Evolutionary conservation across 2,329 filamentous ascomycete species (phyloP), one percentile per base, ranked within the genome.

Genomic region (Cryphonectria parasitica): DNA sequence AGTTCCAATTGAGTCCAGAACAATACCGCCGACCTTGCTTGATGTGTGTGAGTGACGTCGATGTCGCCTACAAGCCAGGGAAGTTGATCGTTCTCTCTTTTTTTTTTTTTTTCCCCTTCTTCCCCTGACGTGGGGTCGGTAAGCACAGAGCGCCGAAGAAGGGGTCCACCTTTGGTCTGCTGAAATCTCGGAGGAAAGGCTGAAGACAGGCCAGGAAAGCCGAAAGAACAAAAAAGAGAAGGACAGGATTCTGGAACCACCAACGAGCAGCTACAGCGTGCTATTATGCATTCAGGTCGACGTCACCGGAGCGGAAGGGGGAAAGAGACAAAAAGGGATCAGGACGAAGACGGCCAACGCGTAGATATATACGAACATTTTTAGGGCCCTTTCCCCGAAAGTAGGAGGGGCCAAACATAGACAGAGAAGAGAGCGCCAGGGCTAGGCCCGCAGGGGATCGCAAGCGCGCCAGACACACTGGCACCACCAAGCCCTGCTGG

Each of bases 21-120:
- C 10, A 34, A 58, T 31, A 58, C 13, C 54, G 25, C 31, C 58
- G 15, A 39, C 31, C 31, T 61, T n/a, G 22, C 31, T 61, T 13
- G 22, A 7, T 49, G 22, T n/a, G 34, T 22, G 19, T 13, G 34
- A 25, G 52, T 41, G 73, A 73, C 36, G 45, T 68, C 22, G 64
- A 74, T 56, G 34, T 61, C 65, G 25, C 34, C 64, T 49, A 41
- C 56, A 61, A 15, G 56, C 56, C 56, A 61, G 56, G 56, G 31
- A 61, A 36, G 31, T 19, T 19, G 28, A 19, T 49, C 45, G n/a
- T 6, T 49, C 45, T 10, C 22, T n/a, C 6, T 49, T 11, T n/a
- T 3, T 49, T 22, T n/a, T 7, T n/a, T n/a, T 49, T n/a, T n/a
- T 49, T 22, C 6, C 22, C 43, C 36, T 39, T 11, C 31, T 22